Evolutionary conservation across 2,329 filamentous ascomycete genomes (phyloP).

Genomic region (Fusarium dlaminii): DNA sequence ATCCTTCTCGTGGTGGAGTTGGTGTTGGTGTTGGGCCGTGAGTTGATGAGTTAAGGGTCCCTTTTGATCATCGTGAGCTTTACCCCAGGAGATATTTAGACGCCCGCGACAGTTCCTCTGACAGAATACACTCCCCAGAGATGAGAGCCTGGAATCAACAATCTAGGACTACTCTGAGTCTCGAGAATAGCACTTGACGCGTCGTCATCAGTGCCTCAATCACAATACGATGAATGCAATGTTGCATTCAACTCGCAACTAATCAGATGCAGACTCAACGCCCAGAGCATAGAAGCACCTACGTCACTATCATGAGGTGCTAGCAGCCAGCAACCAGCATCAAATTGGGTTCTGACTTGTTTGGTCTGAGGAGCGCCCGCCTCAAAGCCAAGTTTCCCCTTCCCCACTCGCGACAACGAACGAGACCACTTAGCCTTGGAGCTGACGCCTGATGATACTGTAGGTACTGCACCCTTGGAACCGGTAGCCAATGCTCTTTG

Average conservation of each 20-base stretch:
- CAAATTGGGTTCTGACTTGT: slow-evolving; percentile 37
- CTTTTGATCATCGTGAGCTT: slow-evolving; percentile 6
- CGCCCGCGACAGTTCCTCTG: neutral
- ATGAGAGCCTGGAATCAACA: neutral
- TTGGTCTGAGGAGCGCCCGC: slow-evolving; percentile 26
- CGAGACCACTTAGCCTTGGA: neutral
- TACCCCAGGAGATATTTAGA: neutral
- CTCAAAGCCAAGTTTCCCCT: slow-evolving; percentile 22
- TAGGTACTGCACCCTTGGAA: neutral
- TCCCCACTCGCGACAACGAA: slow-evolving; percentile 4
- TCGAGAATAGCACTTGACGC: neutral
- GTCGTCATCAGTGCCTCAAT: slow-evolving; percentile 7
- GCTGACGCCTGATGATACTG: slow-evolving; percentile 1
- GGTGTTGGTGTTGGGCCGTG: neutral
- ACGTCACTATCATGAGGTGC: slow-evolving; percentile 27
- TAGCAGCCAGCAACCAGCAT: neutral
- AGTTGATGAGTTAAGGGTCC: slow-evolving; percentile 7
- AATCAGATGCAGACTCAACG: neutral
- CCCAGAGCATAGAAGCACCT: neutral
- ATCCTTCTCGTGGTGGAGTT: slow-evolving; percentile 20
- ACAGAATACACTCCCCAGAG: neutral
- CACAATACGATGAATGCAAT: slow-evolving; percentile 20
- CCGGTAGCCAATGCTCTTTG: neutral
- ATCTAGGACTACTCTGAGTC: neutral
- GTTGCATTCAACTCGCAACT: slow-evolving; percentile 17